A percentile compares a stretch with the other conserved stretches of the same genome.
These are phyloP conservation scores for Lipomyces anomalus DNA, from an alignment of 805 yeast genomes.

Conservation along the genomic window DNA sequence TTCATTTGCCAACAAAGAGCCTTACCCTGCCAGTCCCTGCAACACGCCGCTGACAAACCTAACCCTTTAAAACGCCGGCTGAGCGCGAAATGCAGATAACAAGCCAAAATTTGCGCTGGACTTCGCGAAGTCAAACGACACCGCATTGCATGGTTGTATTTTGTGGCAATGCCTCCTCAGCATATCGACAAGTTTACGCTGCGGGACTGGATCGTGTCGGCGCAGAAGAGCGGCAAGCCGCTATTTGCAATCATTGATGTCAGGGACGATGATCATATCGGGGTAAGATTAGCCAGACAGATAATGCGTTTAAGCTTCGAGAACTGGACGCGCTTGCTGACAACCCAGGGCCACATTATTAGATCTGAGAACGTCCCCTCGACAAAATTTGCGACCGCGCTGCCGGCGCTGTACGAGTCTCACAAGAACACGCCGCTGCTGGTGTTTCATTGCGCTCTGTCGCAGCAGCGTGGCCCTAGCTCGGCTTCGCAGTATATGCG, in stretches of 20 bases:
- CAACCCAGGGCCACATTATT: constrained; percentile 50
- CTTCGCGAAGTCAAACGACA: background rate
- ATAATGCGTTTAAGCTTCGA: background rate
- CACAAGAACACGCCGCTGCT: constrained; percentile 44
- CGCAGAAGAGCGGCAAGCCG: background rate
- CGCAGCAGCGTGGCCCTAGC: constrained; percentile 89
- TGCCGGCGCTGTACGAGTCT: constrained; percentile 36
- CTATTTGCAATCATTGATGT: constrained; percentile 60
- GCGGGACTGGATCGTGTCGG: constrained; percentile 10
- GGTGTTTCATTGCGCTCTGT: constrained; percentile 84
- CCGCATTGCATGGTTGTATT: too few relatives aligned
- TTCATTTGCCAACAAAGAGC: background rate
- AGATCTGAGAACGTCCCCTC: constrained; percentile 55
- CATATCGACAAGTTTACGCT: constrained; percentile 11
- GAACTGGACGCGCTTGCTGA: constrained; percentile 11
- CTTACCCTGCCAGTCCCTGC: background rate
- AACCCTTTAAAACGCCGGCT: background rate
- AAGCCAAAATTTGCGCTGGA: background rate
- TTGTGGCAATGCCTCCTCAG: background rate
- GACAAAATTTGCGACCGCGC: constrained; percentile 37
- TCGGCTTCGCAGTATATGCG: constrained; percentile 63
- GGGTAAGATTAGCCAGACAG: constrained; percentile 42
- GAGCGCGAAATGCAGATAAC: background rate
- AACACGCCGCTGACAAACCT: background rate
- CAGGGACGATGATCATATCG: constrained; percentile 73